phyloP scores from a whole-genome alignment of 768 basidiomycete genomes.

The Serpula lacrymans region DNA sequence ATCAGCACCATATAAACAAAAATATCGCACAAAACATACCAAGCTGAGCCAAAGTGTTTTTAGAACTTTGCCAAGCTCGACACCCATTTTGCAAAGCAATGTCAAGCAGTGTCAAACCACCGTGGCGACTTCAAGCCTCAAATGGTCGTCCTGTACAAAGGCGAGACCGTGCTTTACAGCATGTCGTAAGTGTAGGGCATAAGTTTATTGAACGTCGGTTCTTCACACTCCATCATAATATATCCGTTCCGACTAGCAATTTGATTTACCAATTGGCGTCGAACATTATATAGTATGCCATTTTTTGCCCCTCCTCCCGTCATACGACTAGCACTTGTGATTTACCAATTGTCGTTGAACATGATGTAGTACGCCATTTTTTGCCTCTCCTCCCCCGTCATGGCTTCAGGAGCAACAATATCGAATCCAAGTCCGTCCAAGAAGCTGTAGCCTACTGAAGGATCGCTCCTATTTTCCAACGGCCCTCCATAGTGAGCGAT shows the following conservation, averaged over 20 bases:
- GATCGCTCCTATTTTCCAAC: neutral
- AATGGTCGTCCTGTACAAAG: too few species aligned
- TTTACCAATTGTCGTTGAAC: conserved; percentile 5
- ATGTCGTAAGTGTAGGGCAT: too few species aligned
- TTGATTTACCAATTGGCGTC: conserved; percentile 4
- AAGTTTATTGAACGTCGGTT: too few species aligned
- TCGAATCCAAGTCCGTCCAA: neutral
- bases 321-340: too few species aligned
- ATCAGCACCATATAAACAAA: conserved; percentile 6
- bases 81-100: too few species aligned
- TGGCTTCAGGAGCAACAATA: neutral
- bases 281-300: conserved; percentile 4
- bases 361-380: conserved; percentile 3
- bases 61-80: conserved; percentile 98
- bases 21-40: conserved; percentile 30
- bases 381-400: neutral
- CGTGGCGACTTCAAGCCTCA: too few species aligned
- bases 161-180: too few species aligned
- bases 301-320: neutral
- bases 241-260: neutral
- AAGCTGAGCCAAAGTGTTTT: conserved; percentile 90
- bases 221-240: too few species aligned
- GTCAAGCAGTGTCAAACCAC: too few species aligned
- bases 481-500: neutral
- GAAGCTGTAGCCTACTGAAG: neutral